A percentile compares a stretch with the other conserved stretches of the same genome.
These are phyloP conservation scores for Lasiodiplodia sp. DNA, from an alignment of 2,329 filamentous ascomycete species.

Conservation along the genomic window DNA sequence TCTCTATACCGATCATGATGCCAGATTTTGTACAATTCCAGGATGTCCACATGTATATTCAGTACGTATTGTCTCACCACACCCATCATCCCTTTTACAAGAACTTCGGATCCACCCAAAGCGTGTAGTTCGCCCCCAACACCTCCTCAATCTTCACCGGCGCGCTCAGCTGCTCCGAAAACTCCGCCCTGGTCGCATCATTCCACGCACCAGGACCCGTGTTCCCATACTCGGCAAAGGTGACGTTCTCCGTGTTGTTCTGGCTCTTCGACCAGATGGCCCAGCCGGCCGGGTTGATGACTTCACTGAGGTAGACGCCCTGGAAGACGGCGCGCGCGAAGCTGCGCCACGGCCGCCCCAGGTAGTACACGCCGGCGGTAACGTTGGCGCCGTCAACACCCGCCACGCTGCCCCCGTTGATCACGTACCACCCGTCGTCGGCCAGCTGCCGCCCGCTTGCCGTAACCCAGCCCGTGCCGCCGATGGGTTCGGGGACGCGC, in stretches of 20 bases:
- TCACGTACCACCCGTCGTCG: slow-evolving; percentile 56
- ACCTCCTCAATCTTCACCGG: slow-evolving; percentile 53
- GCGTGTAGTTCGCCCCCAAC: slow-evolving; percentile 53
- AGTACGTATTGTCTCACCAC: no score
- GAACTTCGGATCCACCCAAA: slow-evolving; percentile 51
- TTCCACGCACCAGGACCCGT: slow-evolving; percentile 60
- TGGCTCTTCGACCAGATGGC: slow-evolving; percentile 47
- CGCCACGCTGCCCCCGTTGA: slow-evolving; percentile 57
- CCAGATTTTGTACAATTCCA: no score
- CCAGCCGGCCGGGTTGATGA: slow-evolving; percentile 67
- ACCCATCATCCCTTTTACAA: not conserved
- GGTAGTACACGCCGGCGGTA: slow-evolving; percentile 47
- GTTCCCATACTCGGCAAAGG: slow-evolving; percentile 60
- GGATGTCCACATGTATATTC: no score
- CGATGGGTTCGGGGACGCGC: not conserved
- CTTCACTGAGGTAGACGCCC: slow-evolving; percentile 56
- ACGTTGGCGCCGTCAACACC: slow-evolving; percentile 47
- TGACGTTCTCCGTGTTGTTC: slow-evolving; percentile 31
- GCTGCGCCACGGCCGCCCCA: slow-evolving; percentile 59
- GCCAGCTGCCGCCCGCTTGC: slow-evolving; percentile 36
- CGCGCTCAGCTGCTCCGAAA: not conserved
- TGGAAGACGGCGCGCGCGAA: slow-evolving; percentile 58
- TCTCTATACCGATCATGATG: no score
- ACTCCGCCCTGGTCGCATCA: slow-evolving; percentile 40
- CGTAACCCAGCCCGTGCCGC: slow-evolving; percentile 34